phyloP scores from a whole-genome alignment of 2,329 filamentous ascomycete genomes.

The Xylariales sp. region DNA sequence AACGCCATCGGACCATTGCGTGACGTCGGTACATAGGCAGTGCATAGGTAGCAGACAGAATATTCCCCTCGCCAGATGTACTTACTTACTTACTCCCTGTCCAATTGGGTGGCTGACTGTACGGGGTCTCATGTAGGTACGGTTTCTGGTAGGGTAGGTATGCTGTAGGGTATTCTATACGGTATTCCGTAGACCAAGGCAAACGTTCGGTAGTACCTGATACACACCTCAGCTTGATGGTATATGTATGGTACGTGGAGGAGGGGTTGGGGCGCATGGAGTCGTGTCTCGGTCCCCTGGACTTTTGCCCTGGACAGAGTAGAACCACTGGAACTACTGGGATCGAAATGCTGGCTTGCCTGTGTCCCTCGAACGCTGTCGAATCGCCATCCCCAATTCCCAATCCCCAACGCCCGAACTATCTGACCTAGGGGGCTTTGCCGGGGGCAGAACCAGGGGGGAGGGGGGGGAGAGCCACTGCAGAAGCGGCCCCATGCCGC shows the following conservation, averaged over 20 bases:
- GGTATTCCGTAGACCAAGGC: neutral
- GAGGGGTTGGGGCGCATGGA: neutral
- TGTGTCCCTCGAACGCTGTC: too few species aligned
- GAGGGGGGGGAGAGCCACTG: slow-evolving; percentile 11
- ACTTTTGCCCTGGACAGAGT: too few species aligned
- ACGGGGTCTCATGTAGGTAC: slow-evolving; percentile 12
- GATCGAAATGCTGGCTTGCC: too few species aligned
- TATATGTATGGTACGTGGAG: neutral
- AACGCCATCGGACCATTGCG: slow-evolving; percentile 30
- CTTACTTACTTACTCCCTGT: neutral
- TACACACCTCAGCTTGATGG: neutral
- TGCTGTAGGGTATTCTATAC: too few species aligned
- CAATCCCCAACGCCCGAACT: too few species aligned
- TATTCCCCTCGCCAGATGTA: slow-evolving; percentile 12
- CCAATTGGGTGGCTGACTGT: slow-evolving; percentile 9
- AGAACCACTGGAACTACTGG: too few species aligned
- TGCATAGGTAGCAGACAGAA: slow-evolving; percentile 1
- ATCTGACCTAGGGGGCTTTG: too few species aligned
- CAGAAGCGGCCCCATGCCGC: slow-evolving; percentile 35
- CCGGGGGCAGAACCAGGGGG: too few species aligned
- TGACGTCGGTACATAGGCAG: slow-evolving; percentile 23
- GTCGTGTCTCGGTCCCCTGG: neutral
- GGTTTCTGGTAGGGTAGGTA: neutral
- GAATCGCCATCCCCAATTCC: too few species aligned
- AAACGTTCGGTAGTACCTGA: slow-evolving; percentile 1